These are phyloP conservation scores for Gossypium rotundifolium DNA, from an alignment of 345 rosid genomes.

Conservation along the genomic window DNA sequence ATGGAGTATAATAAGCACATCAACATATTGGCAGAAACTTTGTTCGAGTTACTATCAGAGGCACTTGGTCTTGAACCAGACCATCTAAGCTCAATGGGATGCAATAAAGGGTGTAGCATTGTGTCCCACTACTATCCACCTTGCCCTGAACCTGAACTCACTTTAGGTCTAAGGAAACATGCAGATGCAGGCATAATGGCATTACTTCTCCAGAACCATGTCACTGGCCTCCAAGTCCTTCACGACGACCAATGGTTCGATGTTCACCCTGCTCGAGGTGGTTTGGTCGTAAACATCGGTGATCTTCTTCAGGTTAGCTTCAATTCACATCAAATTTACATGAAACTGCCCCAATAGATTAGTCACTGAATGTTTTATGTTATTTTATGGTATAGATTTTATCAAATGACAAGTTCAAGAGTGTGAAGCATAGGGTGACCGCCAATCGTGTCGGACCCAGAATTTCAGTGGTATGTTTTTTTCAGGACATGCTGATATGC, in stretches of 20 bases:
- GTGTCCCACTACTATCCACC: constrained; percentile 28
- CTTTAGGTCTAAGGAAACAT: constrained; percentile 20
- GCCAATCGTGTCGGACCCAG: constrained; percentile 10
- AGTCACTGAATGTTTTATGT: background rate
- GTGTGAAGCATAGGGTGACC: constrained; percentile 17
- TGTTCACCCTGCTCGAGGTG: background rate
- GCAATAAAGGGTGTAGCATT: constrained; percentile 7
- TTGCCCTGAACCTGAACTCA: constrained; percentile 30
- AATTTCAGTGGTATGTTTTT: constrained; percentile 14
- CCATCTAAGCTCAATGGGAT: constrained; percentile 20
- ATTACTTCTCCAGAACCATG: background rate
- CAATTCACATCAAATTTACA: background rate
- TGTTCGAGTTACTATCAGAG: background rate
- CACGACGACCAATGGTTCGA: constrained; percentile 12
- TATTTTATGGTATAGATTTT: constrained; percentile 6
- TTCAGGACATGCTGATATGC: background rate
- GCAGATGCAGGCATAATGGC: constrained; percentile 15
- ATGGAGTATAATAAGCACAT: background rate
- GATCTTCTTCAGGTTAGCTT: constrained; percentile 16
- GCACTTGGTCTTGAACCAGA: background rate
- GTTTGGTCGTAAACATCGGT: constrained; percentile 3
- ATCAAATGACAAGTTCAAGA: constrained; percentile 22
- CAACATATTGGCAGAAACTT: background rate
- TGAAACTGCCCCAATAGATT: too few relatives aligned
- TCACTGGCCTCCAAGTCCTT: constrained; percentile 3